Percentiles rank a stretch among this genome's conserved stretches.
These are phyloP conservation scores for Coemansia sp. DNA, from an alignment of 192 early-diverging fungal species.

Conservation along the genomic window DNA sequence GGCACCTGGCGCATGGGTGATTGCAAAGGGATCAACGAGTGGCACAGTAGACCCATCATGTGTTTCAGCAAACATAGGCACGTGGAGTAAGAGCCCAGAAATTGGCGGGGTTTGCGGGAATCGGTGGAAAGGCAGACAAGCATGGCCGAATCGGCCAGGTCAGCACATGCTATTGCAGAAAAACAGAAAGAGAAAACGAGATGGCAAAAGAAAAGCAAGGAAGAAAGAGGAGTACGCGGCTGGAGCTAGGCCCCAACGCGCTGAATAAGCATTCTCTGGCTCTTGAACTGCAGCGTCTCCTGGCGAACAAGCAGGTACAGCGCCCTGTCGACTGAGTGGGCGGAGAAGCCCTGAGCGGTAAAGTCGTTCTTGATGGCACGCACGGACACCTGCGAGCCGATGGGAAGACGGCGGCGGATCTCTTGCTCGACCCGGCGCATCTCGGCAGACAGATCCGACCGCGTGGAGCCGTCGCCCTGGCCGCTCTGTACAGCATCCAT, in stretches of 20 bases:
- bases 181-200: background rate
- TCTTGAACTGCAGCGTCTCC: conserved; percentile 78
- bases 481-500: conserved; percentile 95
- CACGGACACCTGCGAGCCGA: conserved; percentile 77
- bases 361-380: conserved; percentile 66
- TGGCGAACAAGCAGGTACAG: conserved; percentile 79
- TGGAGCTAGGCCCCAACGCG: conserved; percentile 48
- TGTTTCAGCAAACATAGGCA: no score
- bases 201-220: background rate
- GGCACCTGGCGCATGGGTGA: no score
- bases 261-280: conserved; percentile 65
- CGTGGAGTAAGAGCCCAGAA: no score
- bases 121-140: no score
- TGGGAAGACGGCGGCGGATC: conserved; percentile 81
- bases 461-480: conserved; percentile 75
- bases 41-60: no score
- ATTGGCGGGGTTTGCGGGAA: no score
- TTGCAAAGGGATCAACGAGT: no score
- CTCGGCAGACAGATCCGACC: conserved; percentile 70
- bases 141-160: no score
- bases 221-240: background rate
- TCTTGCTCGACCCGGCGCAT: conserved; percentile 81
- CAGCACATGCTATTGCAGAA: background rate
- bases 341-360: conserved; percentile 48
- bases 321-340: conserved; percentile 67